These are phyloP conservation scores for Sporobolomyces phaffii DNA, from an alignment of 768 basidiomycete genomes.

Conservation along the genomic window DNA sequence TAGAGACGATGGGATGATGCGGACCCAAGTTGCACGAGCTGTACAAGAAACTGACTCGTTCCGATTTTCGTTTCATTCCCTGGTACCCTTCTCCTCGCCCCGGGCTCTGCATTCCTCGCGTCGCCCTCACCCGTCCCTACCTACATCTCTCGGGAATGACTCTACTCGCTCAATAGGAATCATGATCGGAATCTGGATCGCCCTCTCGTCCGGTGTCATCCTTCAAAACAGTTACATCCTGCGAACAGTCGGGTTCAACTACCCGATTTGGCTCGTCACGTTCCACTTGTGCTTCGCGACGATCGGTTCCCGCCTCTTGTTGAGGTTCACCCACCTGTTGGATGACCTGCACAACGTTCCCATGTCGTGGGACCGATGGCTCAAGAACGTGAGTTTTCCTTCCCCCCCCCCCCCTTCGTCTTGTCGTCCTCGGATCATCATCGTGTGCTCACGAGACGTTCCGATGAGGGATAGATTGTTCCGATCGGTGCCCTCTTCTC, in stretches of 20 bases:
- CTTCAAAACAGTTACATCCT: slow-evolving; percentile 83
- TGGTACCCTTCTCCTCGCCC: too few species aligned
- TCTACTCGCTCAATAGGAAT: slow-evolving; percentile 22
- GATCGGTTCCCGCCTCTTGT: slow-evolving; percentile 76
- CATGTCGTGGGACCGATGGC: slow-evolving; percentile 62
- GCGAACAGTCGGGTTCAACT: slow-evolving; percentile 56
- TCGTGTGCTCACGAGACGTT: too few species aligned
- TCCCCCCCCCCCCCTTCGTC: too few species aligned
- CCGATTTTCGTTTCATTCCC: too few species aligned
- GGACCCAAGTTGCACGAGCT: too few species aligned
- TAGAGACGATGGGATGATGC: too few species aligned
- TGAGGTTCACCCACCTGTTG: slow-evolving; percentile 71
- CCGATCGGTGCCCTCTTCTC: slow-evolving; percentile 92
- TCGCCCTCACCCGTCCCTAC: too few species aligned
- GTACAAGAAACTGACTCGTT: too few species aligned
- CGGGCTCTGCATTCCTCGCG: too few species aligned
- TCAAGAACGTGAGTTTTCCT: slow-evolving; percentile 23
- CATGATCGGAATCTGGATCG: slow-evolving; percentile 90
- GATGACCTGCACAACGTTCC: slow-evolving; percentile 67
- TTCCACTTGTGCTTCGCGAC: slow-evolving; percentile 47
- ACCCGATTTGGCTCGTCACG: slow-evolving; percentile 86
- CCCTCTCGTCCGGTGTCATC: slow-evolving; percentile 80
- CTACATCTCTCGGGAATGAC: too few species aligned
- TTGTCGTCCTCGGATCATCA: slow-evolving; percentile 38
- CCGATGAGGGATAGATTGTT: slow-evolving; percentile 66